Base-by-base conservation (phyloP, 768 basidiomycete species). In the Exidia glandulosa region DNA sequence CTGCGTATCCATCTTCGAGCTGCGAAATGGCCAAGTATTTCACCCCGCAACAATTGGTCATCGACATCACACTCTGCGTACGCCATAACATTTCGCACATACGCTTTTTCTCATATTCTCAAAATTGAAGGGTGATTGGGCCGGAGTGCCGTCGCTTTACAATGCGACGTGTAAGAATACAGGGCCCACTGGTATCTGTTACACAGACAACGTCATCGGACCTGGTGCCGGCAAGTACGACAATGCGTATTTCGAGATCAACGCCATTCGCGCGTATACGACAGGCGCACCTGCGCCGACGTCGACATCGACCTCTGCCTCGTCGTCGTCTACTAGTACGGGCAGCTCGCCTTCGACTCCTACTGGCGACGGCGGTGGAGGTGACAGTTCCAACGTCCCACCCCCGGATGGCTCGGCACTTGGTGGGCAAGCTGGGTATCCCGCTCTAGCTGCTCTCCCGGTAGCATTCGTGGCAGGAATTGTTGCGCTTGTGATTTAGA, bases 171-270 rank as follows among this genome's bases (percentile, higher is more conserved):
- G 50, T 25, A 54, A 54, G 50, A 29, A 29, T 19, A 45, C 41
- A 14, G 41, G 41, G 5, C 50, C 71, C 19, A 74, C 74, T 6
- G 77, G 76, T 2, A 27, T 10, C 25, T 54, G 50, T 25, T 54
- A 84, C 67, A 72, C 76, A 25, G 77, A 80, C 66, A 78, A 78
- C 64, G 83, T 86, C 31, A 75, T 79, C 4, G 80, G 82, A 13
- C 70, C 78, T 9, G 81, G 81, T 13, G 75, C 77, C 59, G 77
- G 76, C 19, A 76, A 76, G 57, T 84, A 77, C 69, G 80, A 80
- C 69, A 64, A 76, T 13, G 82, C 83, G 1, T 85, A 81, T 70
- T 90, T 87, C 65, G 85, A 88, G 69, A 76, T 89, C 66, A 75
- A 77, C 58, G 83, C 83, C 63, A 71, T 90, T 32, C 82, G 83